phyloP scores from a whole-genome alignment of 2,329 filamentous ascomycete species.

The Fusarium begoniae region DNA sequence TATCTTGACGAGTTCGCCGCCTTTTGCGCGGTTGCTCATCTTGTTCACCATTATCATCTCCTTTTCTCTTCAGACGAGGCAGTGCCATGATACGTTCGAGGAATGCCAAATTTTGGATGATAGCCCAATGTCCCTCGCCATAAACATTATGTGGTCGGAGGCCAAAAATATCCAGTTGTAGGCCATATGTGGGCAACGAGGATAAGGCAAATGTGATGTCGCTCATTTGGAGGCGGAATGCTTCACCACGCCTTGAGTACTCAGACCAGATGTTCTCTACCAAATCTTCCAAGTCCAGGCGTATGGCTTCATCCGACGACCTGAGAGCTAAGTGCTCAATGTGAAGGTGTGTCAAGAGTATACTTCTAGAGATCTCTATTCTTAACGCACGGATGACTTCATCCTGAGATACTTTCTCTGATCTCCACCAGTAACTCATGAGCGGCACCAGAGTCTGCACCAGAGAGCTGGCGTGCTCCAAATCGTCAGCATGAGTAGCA shows the following conservation, averaged over 20 bases:
- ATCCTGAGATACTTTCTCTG: constrained; percentile 70
- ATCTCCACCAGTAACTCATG: constrained; percentile 80
- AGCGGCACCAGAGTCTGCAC: constrained; percentile 73
- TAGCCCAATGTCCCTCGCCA: constrained; percentile 68
- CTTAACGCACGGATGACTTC: constrained; percentile 70
- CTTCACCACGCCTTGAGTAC: constrained; percentile 76
- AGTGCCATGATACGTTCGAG: constrained; percentile 61
- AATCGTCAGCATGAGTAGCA: constrained; percentile 73
- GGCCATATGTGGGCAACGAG: constrained; percentile 54
- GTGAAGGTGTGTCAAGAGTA: constrained; percentile 73
- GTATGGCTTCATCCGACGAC: constrained; percentile 50
- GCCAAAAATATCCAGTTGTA: constrained; percentile 60
- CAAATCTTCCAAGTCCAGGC: constrained; percentile 68
- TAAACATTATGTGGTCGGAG: constrained; percentile 62
- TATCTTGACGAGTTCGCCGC: constrained; percentile 53
- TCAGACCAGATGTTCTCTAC: constrained; percentile 78
- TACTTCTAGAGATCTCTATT: constrained; percentile 79
- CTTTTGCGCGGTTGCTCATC: constrained; percentile 63
- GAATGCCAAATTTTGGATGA: constrained; percentile 66
- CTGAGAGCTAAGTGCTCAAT: constrained; percentile 65
- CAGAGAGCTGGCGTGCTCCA: constrained; percentile 67
- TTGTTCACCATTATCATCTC: constrained; percentile 37
- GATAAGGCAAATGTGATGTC: constrained; percentile 71
- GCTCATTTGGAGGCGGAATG: constrained; percentile 79
- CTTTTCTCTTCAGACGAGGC: constrained; percentile 34